These are phyloP conservation scores for Cryomyces minteri DNA, from an alignment of 495 filamentous ascomycete species.

Conservation along the genomic window DNA sequence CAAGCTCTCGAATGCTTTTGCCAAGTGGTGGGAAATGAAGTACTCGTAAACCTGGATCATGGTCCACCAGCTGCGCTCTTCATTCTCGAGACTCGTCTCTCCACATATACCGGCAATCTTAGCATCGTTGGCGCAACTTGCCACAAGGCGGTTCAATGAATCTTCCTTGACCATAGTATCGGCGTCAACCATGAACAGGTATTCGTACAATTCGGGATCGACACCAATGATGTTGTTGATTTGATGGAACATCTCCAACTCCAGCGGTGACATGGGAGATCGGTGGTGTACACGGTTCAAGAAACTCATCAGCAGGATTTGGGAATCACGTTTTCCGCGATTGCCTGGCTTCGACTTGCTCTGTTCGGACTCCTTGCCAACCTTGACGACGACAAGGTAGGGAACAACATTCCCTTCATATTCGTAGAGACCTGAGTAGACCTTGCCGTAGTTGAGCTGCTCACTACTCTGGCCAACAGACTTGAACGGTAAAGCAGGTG, in stretches of 20 bases:
- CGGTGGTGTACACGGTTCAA: slow-evolving; percentile 97
- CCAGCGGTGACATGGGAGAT: slow-evolving; percentile 83
- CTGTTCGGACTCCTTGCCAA: slow-evolving; percentile 92
- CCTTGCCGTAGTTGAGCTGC: slow-evolving; percentile 94
- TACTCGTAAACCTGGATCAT: slow-evolving; percentile 99
- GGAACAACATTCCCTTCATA: slow-evolving; percentile 95
- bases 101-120: slow-evolving; percentile 85
- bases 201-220: slow-evolving; percentile 97
- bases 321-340: slow-evolving; percentile 96
- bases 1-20: slow-evolving; percentile 95
- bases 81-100: slow-evolving; percentile 84
- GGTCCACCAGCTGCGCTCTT: slow-evolving; percentile 79
- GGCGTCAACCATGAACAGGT: slow-evolving; percentile 89
- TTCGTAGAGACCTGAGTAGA: slow-evolving; percentile 96
- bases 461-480: slow-evolving; percentile 78
- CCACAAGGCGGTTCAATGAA: slow-evolving; percentile 81
- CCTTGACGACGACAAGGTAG: slow-evolving; percentile 88
- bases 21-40: slow-evolving; percentile 95
- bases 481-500: slow-evolving; percentile 81
- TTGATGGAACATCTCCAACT: slow-evolving; percentile 97
- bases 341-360: slow-evolving; percentile 86
- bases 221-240: slow-evolving; percentile 98
- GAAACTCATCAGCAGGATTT: slow-evolving; percentile 97
- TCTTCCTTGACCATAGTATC: slow-evolving; percentile 89
- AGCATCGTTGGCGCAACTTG: slow-evolving; percentile 79